These are phyloP conservation scores for Petunia hybrid DNA, from an alignment of 305 asterid genomes.

Conservation along the genomic window DNA sequence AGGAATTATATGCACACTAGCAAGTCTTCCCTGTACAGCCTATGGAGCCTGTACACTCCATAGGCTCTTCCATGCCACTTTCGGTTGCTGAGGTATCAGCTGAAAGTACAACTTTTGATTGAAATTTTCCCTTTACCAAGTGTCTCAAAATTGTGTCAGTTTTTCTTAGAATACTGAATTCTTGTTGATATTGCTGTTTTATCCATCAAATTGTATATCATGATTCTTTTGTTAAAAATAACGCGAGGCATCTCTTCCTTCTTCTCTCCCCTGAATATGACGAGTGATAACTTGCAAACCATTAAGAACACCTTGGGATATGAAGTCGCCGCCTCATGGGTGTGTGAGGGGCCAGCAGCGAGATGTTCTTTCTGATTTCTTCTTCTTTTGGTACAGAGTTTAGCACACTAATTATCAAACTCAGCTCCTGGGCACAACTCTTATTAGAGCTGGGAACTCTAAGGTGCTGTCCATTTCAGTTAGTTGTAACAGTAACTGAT, in stretches of 20 bases:
- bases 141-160: not conserved
- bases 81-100: too few relatives aligned
- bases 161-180: constrained; percentile 1
- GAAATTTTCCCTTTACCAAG: not conserved
- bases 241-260: not conserved
- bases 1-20: too few relatives aligned
- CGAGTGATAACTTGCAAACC: constrained; percentile 10
- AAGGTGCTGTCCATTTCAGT: not conserved
- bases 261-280: not conserved
- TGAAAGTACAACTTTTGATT: too few relatives aligned
- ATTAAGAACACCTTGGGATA: not conserved
- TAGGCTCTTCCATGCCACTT: too few relatives aligned
- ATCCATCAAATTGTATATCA: too few relatives aligned
- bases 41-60: too few relatives aligned
- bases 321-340: not conserved
- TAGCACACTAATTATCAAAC: not conserved
- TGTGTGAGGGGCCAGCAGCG: not conserved
- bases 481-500: not conserved
- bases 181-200: constrained; percentile 1
- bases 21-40: too few relatives aligned
- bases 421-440: not conserved
- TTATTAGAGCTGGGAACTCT: not conserved
- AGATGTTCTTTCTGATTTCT: not conserved
- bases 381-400: not conserved
- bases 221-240: too few relatives aligned